Conservation (phyloP, 78 protist species). For the Dictyostelium capitatum region DNA sequence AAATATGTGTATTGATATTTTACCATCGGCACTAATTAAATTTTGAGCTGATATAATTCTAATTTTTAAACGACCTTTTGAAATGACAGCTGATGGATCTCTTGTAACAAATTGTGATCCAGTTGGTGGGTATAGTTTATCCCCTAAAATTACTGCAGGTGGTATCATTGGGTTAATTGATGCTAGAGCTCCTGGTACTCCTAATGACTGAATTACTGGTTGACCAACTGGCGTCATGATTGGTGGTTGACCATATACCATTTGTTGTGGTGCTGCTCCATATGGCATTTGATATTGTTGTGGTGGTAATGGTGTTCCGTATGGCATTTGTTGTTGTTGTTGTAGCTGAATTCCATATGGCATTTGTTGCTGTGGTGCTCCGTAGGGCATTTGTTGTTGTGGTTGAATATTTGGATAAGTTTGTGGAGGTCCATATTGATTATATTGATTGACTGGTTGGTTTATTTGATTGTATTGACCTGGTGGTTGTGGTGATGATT, state of each 20-base stretch:
- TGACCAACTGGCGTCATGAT: background rate
- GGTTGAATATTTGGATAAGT: background rate
- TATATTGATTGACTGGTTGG: background rate
- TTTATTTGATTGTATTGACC: background rate
- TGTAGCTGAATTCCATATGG: background rate
- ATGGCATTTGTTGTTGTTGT: background rate
- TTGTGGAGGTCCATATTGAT: background rate
- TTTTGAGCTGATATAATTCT: constrained; percentile 8
- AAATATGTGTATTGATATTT: too few species aligned
- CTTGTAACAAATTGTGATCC: background rate
- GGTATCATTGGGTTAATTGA: background rate
- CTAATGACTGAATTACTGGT: too few species aligned
- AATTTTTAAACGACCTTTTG: background rate
- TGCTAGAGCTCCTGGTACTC: background rate
- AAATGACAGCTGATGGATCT: background rate
- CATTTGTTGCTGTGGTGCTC: background rate
- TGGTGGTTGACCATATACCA: background rate
- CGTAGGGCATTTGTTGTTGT: background rate
- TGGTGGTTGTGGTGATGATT: background rate
- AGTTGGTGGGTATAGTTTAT: background rate
- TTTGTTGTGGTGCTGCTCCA: background rate
- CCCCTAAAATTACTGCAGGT: background rate
- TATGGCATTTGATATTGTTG: background rate
- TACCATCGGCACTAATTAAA: background rate
- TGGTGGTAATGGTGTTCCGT: background rate